These are phyloP conservation scores for Melastoma malabathricum DNA, from an alignment of 345 rosid genomes.

Conservation along the genomic window DNA sequence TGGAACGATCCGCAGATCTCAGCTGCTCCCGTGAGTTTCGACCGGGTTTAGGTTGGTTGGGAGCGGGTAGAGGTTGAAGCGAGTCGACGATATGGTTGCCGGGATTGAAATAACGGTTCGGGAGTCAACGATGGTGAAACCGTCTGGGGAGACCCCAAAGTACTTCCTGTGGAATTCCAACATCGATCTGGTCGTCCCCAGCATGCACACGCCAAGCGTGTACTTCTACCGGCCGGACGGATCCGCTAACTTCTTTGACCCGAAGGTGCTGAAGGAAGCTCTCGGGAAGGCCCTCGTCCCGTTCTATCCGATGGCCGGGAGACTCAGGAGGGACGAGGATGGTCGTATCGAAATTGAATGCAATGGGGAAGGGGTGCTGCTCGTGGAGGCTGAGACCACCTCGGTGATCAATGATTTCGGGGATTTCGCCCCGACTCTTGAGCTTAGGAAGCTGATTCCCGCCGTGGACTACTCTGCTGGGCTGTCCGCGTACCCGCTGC, in stretches of 20 bases:
- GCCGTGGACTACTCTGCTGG: slow-evolving; percentile 62
- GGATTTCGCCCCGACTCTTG: slow-evolving; percentile 5
- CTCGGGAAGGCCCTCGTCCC: slow-evolving; percentile 62
- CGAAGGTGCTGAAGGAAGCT: slow-evolving; percentile 46
- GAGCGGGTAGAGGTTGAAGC: no score
- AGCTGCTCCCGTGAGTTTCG: no score
- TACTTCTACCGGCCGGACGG: slow-evolving; percentile 74
- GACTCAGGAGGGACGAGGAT: slow-evolving; percentile 47
- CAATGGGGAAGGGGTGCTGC: slow-evolving; percentile 70
- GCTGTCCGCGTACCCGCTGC: slow-evolving; percentile 6
- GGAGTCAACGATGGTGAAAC: slow-evolving; percentile 60
- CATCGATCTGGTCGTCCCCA: slow-evolving; percentile 78
- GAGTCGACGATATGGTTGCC: no score
- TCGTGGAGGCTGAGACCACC: slow-evolving; percentile 66
- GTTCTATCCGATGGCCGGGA: slow-evolving; percentile 63
- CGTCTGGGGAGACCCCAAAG: slow-evolving; percentile 53
- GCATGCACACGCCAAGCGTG: slow-evolving; percentile 96
- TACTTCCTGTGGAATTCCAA: slow-evolving; percentile 66
- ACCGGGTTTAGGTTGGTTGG: no score
- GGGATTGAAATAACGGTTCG: slow-evolving; percentile 52
- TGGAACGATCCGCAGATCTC: no score
- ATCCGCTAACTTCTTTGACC: slow-evolving; percentile 51
- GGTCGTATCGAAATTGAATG: slow-evolving; percentile 37
- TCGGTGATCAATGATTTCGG: slow-evolving; percentile 39
- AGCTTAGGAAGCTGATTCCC: slow-evolving; percentile 9